Evolutionary conservation across 257 asterid species (phyloP).

Genomic region (Scutellaria minor): DNA sequence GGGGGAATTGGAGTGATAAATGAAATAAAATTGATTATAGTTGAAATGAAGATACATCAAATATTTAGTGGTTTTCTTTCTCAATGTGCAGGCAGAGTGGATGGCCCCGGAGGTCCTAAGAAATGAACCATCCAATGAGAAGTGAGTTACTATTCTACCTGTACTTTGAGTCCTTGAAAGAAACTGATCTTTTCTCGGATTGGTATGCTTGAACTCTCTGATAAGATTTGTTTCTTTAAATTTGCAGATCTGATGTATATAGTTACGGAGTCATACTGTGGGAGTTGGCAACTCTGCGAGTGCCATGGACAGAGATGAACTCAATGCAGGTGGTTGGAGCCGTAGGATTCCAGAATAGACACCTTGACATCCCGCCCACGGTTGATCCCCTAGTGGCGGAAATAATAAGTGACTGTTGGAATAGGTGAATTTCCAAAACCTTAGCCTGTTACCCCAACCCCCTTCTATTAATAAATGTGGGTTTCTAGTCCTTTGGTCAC

Average conservation of each 20-base stretch:
- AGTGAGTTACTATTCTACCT: slow-evolving; percentile 59
- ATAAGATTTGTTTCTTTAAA: slow-evolving; percentile 22
- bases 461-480: neutral
- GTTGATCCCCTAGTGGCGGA: slow-evolving; percentile 81
- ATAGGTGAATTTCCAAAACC: slow-evolving; percentile 52
- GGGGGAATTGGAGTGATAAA: neutral
- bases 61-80: slow-evolving; percentile 29
- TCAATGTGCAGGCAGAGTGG: slow-evolving; percentile 90
- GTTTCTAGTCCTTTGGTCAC: neutral
- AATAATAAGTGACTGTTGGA: slow-evolving; percentile 84
- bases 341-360: slow-evolving; percentile 91
- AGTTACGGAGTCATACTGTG: slow-evolving; percentile 95
- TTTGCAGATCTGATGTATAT: slow-evolving; percentile 89
- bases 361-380: slow-evolving; percentile 71
- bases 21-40: neutral
- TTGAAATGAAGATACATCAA: slow-evolving; percentile 16
- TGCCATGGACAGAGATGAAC: slow-evolving; percentile 95
- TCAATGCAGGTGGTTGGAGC: slow-evolving; percentile 99
- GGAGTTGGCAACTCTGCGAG: slow-evolving; percentile 89
- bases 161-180: slow-evolving; percentile 12
- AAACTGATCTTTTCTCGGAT: neutral
- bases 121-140: slow-evolving; percentile 94
- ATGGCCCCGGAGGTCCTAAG: slow-evolving; percentile 98
- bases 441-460: neutral
- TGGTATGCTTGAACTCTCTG: slow-evolving; percentile 16